Percentiles rank a stretch among this genome's conserved stretches.
These are phyloP conservation scores for Corallochytrium limacisporum DNA, from an alignment of 78 protist genomes.

Conservation along the genomic window DNA sequence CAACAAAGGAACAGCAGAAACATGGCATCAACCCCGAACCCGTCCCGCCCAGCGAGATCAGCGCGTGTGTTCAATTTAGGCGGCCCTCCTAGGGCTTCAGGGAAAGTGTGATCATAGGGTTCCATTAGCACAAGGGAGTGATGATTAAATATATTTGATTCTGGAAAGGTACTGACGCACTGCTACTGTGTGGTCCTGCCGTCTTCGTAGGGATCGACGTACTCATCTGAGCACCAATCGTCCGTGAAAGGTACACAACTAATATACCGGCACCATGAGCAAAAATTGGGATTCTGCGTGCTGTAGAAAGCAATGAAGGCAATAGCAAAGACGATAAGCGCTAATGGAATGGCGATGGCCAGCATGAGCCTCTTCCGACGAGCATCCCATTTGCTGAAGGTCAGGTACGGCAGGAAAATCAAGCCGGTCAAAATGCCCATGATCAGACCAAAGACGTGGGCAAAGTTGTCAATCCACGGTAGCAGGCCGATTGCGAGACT, in stretches of 20 bases:
- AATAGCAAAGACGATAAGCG: background rate
- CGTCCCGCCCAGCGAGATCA: no score
- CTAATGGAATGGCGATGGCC: background rate
- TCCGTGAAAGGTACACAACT: conserved; percentile 19
- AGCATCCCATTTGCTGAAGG: conserved; percentile 21
- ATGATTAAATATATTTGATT: no score
- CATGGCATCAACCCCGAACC: no score
- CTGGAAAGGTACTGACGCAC: no score
- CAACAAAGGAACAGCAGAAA: no score
- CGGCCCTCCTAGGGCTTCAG: no score
- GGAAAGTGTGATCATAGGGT: no score
- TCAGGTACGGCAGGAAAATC: conserved; percentile 27
- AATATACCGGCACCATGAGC: conserved; percentile 10
- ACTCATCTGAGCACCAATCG: no score
- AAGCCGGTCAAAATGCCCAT: conserved; percentile 4
- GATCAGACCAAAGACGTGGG: conserved; percentile 14
- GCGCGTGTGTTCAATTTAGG: no score
- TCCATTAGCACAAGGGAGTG: no score
- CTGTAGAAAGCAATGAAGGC: background rate
- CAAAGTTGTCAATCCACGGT: conserved; percentile 25
- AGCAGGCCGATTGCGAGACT: conserved; percentile 1
- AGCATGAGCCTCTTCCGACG: conserved; percentile 12
- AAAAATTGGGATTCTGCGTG: background rate
- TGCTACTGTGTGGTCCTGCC: no score
- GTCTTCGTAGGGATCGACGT: no score